A percentile compares a stretch with the other conserved stretches of the same genome.
These are phyloP conservation scores for Astrothelium macrocarpum DNA, from an alignment of 495 filamentous ascomycete species.

Conservation along the genomic window DNA sequence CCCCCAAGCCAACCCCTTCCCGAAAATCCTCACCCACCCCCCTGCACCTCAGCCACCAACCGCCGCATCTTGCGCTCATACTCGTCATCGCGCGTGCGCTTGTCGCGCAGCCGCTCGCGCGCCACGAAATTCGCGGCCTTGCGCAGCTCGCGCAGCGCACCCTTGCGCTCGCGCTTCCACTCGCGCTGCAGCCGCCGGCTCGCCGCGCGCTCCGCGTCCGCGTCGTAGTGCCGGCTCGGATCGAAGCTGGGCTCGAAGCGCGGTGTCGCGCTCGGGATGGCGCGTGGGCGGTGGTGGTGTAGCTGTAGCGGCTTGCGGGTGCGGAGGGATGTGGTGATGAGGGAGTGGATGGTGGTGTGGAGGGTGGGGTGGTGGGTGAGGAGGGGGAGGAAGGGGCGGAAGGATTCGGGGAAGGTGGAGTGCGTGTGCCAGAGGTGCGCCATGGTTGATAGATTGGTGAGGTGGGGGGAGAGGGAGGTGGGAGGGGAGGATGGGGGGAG, in stretches of 20 bases:
- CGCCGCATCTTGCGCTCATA: constrained; percentile 94
- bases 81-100: constrained; percentile 73
- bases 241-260: constrained; percentile 97
- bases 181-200: constrained; percentile 70
- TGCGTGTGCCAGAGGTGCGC: constrained; percentile 19
- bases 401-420: constrained; percentile 19
- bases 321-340: constrained; percentile 47
- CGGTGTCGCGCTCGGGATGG: constrained; percentile 80
- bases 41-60: constrained; percentile 88
- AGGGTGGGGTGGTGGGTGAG: constrained; percentile 16
- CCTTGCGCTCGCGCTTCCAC: constrained; percentile 91
- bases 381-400: constrained; percentile 24
- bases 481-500: not conserved
- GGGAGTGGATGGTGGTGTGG: constrained; percentile 29
- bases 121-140: constrained; percentile 91
- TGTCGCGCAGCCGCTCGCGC: constrained; percentile 75
- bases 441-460: constrained; percentile 24
- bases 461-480: constrained; percentile 11
- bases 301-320: constrained; percentile 70
- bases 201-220: constrained; percentile 77
- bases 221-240: constrained; percentile 91
- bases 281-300: constrained; percentile 78
- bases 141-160: constrained; percentile 82
- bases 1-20: constrained; percentile 49
- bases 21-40: constrained; percentile 64